Percentiles rank a stretch among this genome's conserved stretches.
Evolutionary conservation across 805 yeast genomes (phyloP).

Genomic region (Wickerhamiella bombiphila): DNA sequence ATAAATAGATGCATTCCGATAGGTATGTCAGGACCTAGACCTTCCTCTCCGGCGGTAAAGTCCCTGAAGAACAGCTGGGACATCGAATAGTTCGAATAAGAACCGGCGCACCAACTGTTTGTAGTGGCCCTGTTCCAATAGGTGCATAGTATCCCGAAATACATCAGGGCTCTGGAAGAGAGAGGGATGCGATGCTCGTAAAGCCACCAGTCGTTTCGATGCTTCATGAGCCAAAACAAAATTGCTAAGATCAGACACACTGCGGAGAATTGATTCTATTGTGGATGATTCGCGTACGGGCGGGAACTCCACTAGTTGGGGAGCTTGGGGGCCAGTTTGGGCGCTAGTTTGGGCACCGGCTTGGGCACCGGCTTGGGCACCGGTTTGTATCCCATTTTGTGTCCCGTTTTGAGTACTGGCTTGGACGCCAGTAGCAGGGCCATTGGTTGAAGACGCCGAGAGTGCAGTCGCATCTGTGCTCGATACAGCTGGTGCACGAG

Average conservation of each 20-base stretch:
- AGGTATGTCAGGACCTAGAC: background rate
- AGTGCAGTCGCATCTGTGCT: no score
- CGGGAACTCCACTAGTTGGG: no score
- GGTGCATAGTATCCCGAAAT: conserved; percentile 36
- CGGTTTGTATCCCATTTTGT: no score
- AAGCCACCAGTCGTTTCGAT: conserved; percentile 38
- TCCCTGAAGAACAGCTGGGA: conserved; percentile 11
- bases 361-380: no score
- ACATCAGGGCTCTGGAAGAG: conserved; percentile 42
- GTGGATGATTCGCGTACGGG: background rate
- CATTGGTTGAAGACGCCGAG: no score
- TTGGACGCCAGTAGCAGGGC: no score
- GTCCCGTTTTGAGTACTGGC: no score
- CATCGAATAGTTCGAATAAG: conserved; percentile 49
- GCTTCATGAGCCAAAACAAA: conserved; percentile 40
- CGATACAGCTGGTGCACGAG: no score
- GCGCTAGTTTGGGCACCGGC: no score
- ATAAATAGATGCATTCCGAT: no score
- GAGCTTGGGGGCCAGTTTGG: no score
- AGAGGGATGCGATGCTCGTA: conserved; percentile 37
- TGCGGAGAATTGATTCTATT: conserved; percentile 14
- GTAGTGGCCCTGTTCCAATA: conserved; percentile 43
- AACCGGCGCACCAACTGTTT: conserved; percentile 49
- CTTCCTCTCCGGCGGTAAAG: conserved; percentile 7
- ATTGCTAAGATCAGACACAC: conserved; percentile 42